These are phyloP conservation scores for Beauveria bassiana DNA, from an alignment of 2,329 filamentous ascomycete genomes.

Conservation along the genomic window DNA sequence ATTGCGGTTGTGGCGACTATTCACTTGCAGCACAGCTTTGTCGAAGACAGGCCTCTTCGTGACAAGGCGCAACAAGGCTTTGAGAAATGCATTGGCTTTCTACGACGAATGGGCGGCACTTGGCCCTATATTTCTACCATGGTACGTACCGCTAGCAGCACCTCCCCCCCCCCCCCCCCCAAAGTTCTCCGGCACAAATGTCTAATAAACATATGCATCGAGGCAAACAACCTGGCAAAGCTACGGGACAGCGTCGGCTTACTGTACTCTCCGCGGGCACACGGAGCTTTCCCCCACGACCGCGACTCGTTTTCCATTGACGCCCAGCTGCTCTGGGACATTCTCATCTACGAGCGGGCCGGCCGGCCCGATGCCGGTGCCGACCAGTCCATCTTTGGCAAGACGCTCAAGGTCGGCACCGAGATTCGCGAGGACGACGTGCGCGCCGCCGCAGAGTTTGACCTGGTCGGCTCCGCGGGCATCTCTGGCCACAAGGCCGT, in stretches of 20 bases:
- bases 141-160: slow-evolving; percentile 16
- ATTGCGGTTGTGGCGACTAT: slow-evolving; percentile 46
- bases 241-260: slow-evolving; percentile 25
- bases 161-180: too few species aligned
- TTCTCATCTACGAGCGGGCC: slow-evolving; percentile 28
- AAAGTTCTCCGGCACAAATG: neutral
- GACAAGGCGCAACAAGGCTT: slow-evolving; percentile 20
- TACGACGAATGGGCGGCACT: slow-evolving; percentile 17
- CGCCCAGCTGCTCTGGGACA: slow-evolving; percentile 26
- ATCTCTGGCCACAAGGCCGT: slow-evolving; percentile 31
- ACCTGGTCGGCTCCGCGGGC: slow-evolving; percentile 29
- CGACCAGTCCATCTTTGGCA: slow-evolving; percentile 19
- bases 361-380: slow-evolving; percentile 17
- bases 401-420: slow-evolving; percentile 9
- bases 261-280: neutral
- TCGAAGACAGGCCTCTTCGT: slow-evolving; percentile 19
- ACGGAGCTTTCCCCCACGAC: neutral
- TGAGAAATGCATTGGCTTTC: slow-evolving; percentile 21
- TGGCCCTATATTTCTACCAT: slow-evolving; percentile 21
- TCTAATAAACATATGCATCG: neutral
- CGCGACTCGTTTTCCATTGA: slow-evolving; percentile 23
- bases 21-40: slow-evolving; percentile 45
- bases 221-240: slow-evolving; percentile 22
- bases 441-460: slow-evolving; percentile 22
- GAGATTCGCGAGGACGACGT: slow-evolving; percentile 4